Evolutionary conservation across 2,329 filamentous ascomycete species (phyloP).

Genomic region (Ustulina deusta): DNA sequence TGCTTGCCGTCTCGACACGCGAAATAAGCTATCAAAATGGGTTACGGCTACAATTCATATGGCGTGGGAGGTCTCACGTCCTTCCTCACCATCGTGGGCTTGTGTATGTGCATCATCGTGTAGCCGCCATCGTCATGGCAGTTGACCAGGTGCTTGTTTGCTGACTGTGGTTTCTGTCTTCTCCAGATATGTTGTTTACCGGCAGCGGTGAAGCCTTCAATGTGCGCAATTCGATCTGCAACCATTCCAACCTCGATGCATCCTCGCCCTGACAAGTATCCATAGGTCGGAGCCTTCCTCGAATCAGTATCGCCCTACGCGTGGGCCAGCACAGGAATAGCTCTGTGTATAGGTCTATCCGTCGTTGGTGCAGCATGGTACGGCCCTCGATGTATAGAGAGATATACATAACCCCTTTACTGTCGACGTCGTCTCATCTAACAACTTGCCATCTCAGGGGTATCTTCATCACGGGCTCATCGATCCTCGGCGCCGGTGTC

Average conservation of each 20-base stretch:
- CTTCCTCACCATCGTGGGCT: slow-evolving; percentile 45
- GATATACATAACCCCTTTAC: not conserved
- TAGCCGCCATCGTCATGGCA: not conserved
- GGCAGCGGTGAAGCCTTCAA: slow-evolving; percentile 97
- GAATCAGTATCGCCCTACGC: slow-evolving; percentile 93
- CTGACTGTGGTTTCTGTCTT: slow-evolving; percentile 22
- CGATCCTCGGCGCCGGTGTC: slow-evolving; percentile 96
- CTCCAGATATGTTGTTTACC: slow-evolving; percentile 96
- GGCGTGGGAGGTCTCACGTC: slow-evolving; percentile 43
- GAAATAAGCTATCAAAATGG: slow-evolving; percentile 23
- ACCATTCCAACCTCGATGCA: slow-evolving; percentile 1
- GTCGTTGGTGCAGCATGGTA: slow-evolving; percentile 98
- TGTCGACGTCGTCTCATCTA: slow-evolving; percentile 9
- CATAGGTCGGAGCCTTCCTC: slow-evolving; percentile 89
- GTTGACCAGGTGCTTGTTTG: slow-evolving; percentile 24
- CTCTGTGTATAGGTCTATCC: slow-evolving; percentile 93
- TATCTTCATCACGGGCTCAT: slow-evolving; percentile 98
- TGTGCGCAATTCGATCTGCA: slow-evolving; percentile 62
- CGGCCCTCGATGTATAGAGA: slow-evolving; percentile 41
- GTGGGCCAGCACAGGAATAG: slow-evolving; percentile 92
- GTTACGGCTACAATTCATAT: slow-evolving; percentile 37
- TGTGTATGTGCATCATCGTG: slow-evolving; percentile 46
- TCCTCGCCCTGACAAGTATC: slow-evolving; percentile 47
- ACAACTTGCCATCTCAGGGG: slow-evolving; percentile 71
- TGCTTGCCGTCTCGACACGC: slow-evolving; percentile 17